Percentiles rank a stretch among this genome's conserved stretches.
Evolutionary conservation across 2,329 filamentous ascomycete genomes (phyloP).

Genomic region (Fusarium udum): DNA sequence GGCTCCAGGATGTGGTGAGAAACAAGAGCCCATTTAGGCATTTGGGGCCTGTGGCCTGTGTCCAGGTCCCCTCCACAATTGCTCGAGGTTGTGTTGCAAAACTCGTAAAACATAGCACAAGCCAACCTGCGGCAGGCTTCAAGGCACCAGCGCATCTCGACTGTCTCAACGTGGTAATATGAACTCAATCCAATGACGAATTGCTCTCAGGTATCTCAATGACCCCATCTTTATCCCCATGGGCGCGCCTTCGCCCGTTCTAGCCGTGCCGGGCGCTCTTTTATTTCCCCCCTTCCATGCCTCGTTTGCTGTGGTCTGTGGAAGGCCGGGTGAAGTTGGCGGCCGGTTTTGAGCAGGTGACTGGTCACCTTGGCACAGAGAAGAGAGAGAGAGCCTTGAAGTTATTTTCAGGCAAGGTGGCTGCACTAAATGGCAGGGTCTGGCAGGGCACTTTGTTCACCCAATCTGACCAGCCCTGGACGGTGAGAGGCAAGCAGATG

Average conservation of each 20-base stretch:
- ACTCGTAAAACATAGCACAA: conserved; percentile 22
- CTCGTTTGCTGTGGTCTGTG: neutral
- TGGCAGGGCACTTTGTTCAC: conserved; percentile 21
- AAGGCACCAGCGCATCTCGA: conserved; percentile 1
- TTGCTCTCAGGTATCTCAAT: conserved; percentile 19
- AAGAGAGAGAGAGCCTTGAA: conserved; percentile 12
- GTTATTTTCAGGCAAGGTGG: conserved; percentile 35
- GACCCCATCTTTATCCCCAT: conserved; percentile 30
- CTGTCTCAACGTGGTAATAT: neutral
- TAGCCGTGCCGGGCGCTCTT: conserved; percentile 12
- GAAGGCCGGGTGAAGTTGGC: conserved; percentile 5
- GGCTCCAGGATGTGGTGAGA: conserved; percentile 30
- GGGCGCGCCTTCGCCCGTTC: conserved; percentile 26
- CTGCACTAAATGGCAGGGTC: conserved; percentile 15
- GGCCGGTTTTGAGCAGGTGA: conserved; percentile 29
- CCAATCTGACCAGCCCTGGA: conserved; percentile 16
- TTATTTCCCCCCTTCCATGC: conserved; percentile 6
- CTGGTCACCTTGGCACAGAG: conserved; percentile 36
- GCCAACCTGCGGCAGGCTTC: conserved; percentile 8
- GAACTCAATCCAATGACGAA: conserved; percentile 8
- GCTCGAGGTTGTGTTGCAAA: conserved; percentile 4
- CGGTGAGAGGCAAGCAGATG: conserved; percentile 30
- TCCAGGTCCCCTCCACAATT: conserved; percentile 6
- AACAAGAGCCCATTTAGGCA: conserved; percentile 24
- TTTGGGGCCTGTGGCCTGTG: conserved; percentile 3